Evolutionary conservation across 2,329 filamentous ascomycete genomes (phyloP).

Genomic region (Fusarium poae): DNA sequence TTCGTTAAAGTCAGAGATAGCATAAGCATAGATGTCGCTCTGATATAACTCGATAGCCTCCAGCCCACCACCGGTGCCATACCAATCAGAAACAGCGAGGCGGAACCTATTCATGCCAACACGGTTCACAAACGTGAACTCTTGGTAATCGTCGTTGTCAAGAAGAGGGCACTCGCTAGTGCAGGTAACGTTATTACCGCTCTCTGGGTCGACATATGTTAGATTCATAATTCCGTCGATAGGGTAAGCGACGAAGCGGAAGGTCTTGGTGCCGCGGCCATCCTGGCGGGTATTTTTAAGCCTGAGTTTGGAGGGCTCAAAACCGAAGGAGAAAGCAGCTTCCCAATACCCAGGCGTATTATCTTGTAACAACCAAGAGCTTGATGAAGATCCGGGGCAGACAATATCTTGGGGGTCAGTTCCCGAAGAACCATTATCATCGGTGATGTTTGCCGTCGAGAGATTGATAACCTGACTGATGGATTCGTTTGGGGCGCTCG

Average conservation of each 20-base stretch:
- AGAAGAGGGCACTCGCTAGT: constrained; percentile 89
- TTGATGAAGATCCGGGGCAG: constrained; percentile 78
- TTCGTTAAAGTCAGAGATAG: constrained; percentile 89
- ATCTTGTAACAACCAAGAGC: constrained; percentile 83
- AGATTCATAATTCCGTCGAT: constrained; percentile 96
- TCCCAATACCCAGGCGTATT: constrained; percentile 83
- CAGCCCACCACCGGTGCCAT: constrained; percentile 86
- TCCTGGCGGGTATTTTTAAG: constrained; percentile 89
- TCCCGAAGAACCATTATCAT: constrained; percentile 71
- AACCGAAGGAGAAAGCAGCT: constrained; percentile 85
- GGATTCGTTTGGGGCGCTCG: constrained; percentile 73
- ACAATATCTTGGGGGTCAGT: constrained; percentile 82
- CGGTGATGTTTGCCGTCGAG: constrained; percentile 78
- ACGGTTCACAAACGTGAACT: constrained; percentile 89
- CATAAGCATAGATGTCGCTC: constrained; percentile 87
- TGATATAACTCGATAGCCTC: constrained; percentile 89
- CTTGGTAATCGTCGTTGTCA: constrained; percentile 78
- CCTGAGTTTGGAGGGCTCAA: constrained; percentile 86
- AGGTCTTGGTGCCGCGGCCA: constrained; percentile 88
- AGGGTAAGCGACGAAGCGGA: constrained; percentile 86
- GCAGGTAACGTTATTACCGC: constrained; percentile 77
- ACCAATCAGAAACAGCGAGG: constrained; percentile 88
- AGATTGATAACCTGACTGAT: constrained; percentile 88
- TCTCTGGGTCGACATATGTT: constrained; percentile 84
- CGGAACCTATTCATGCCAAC: constrained; percentile 91